Evolutionary conservation across 768 basidiomycete species (phyloP).

Genomic region (Mycena chlorophos): DNA sequence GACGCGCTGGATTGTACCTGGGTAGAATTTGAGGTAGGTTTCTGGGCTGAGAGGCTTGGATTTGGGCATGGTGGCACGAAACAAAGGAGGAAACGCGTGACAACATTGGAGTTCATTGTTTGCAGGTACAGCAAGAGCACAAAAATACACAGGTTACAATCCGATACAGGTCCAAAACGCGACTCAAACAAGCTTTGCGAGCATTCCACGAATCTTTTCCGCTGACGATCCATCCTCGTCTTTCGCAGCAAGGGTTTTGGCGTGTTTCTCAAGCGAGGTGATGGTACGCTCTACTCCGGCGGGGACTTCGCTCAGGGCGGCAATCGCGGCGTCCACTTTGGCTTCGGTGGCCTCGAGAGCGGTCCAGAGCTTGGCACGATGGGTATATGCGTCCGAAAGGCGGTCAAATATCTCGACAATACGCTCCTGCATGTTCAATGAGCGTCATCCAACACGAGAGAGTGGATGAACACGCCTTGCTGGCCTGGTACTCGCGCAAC

Average conservation of each 20-base stretch:
- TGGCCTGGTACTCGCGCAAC: slow-evolving; percentile 37
- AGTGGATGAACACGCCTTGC: slow-evolving; percentile 34
- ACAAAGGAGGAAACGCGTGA: too few species aligned
- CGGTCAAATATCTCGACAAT: slow-evolving; percentile 42
- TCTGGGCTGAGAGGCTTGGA: too few species aligned
- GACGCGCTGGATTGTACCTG: too few species aligned
- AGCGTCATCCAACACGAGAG: slow-evolving; percentile 1
- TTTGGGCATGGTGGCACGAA: too few species aligned
- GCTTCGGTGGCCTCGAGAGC: slow-evolving; percentile 44
- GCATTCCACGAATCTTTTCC: slow-evolving; percentile 19
- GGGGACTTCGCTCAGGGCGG: slow-evolving; percentile 46
- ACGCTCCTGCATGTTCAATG: slow-evolving; percentile 36
- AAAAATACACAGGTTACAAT: neutral
- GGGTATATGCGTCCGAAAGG: slow-evolving; percentile 48
- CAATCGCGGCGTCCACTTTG: slow-evolving; percentile 47
- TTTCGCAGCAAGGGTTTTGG: slow-evolving; percentile 41
- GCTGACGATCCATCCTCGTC: slow-evolving; percentile 26
- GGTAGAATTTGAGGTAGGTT: too few species aligned
- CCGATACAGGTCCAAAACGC: neutral
- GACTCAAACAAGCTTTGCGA: slow-evolving; percentile 12
- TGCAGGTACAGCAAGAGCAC: neutral
- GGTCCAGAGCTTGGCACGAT: slow-evolving; percentile 52
- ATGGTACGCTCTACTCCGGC: slow-evolving; percentile 53
- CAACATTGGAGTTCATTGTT: too few species aligned
- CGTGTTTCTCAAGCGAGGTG: slow-evolving; percentile 52